Conservation (phyloP, 352 stramenopile genomes). For the Phytophthora tubulina region DNA sequence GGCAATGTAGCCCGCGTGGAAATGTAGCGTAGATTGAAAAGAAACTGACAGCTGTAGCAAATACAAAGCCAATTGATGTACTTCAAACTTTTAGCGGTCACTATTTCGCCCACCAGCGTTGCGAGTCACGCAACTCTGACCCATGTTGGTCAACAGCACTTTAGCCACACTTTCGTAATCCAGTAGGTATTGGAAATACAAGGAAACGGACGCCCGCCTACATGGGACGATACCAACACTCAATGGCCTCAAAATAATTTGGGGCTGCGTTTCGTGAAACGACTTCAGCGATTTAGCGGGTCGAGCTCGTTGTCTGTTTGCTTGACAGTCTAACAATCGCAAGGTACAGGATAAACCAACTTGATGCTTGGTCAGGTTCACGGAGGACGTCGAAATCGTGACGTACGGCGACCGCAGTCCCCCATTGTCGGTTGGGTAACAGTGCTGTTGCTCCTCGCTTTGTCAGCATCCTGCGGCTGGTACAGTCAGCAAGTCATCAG, state of each 20-base stretch:
- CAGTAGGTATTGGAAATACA: neutral
- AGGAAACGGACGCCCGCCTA: neutral
- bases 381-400: neutral
- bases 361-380: slow-evolving; percentile 24
- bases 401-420: slow-evolving; percentile 11
- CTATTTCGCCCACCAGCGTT: no score
- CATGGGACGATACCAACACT: neutral
- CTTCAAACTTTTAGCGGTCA: no score
- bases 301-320: neutral
- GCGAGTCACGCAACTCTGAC: no score
- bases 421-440: slow-evolving; percentile 31
- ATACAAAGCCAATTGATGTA: no score
- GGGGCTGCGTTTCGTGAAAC: slow-evolving; percentile 6
- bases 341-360: slow-evolving; percentile 2
- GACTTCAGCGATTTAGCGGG: neutral
- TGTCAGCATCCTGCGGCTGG: slow-evolving; percentile 36
- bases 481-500: slow-evolving; percentile 36
- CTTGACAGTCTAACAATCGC: slow-evolving; percentile 9
- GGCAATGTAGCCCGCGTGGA: neutral
- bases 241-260: no score
- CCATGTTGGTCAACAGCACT: neutral
- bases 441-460: slow-evolving; percentile 27
- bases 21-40: neutral
- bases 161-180: neutral
- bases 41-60: neutral